A percentile compares a stretch with the other conserved stretches of the same genome.
Conservation (phyloP, 73 alveolate genomes). For the Uronychia setigera region DNA sequence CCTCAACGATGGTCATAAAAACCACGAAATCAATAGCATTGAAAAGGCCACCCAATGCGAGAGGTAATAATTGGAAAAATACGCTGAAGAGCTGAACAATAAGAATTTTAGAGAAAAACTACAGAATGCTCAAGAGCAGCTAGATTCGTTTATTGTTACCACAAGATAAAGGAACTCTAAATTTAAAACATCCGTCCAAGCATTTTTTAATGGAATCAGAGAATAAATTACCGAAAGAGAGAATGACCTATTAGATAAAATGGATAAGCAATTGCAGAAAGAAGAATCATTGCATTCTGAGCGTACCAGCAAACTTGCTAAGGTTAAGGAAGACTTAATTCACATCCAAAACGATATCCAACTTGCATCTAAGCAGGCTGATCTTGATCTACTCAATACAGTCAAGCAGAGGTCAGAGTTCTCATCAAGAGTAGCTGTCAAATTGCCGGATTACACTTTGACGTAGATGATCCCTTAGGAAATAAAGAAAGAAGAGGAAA, state of each 20-base stretch:
- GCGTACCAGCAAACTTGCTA: not conserved
- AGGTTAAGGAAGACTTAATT: constrained; percentile 1
- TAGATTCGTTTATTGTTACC: constrained; percentile 9
- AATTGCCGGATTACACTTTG: constrained; percentile 5
- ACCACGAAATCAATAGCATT: constrained; percentile 62
- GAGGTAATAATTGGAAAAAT: constrained; percentile 4
- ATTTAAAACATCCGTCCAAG: constrained; percentile 8
- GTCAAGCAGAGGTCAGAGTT: constrained; percentile 12
- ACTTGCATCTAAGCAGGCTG: not conserved
- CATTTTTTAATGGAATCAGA: constrained; percentile 37
- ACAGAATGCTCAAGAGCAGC: constrained; percentile 16
- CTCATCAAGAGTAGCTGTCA: constrained; percentile 10
- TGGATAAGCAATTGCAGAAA: constrained; percentile 9
- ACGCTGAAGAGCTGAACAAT: not conserved
- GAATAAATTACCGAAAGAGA: constrained; percentile 34
- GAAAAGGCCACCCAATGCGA: constrained; percentile 34
- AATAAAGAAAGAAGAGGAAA: constrained; percentile 32
- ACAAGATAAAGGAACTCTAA: not conserved
- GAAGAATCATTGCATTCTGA: constrained; percentile 1
- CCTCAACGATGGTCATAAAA: constrained; percentile 78
- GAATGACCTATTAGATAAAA: constrained; percentile 1
- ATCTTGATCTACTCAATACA: constrained; percentile 9
- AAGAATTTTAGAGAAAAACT: constrained; percentile 3
- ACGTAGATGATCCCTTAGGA: not conserved
- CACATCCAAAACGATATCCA: constrained; percentile 10